phyloP scores from a whole-genome alignment of 768 basidiomycete species.

The Cystobasidium ongulense region DNA sequence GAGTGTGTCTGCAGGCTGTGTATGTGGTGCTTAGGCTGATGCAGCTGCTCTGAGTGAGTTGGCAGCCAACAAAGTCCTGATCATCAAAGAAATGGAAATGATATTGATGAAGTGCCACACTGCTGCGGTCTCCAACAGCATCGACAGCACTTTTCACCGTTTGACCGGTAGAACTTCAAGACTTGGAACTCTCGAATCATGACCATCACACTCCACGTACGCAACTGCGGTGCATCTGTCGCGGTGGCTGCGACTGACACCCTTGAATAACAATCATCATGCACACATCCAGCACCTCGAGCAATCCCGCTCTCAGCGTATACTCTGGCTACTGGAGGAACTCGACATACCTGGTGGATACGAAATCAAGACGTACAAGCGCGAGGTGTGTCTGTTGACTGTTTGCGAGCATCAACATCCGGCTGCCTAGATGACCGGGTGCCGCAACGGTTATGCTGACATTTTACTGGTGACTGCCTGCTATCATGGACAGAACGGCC shows the following conservation, averaged over 20 bases:
- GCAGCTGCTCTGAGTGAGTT: not conserved
- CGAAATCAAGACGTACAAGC: slow-evolving; percentile 45
- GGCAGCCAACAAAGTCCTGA: not conserved
- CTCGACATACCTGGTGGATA: slow-evolving; percentile 48
- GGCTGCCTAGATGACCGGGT: not conserved
- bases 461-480: not conserved
- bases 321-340: slow-evolving; percentile 49
- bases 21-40: not conserved
- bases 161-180: not conserved
- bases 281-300: slow-evolving; percentile 8
- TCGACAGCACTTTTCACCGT: not conserved
- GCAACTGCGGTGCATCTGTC: not conserved
- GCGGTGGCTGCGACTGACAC: not conserved
- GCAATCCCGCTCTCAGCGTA: slow-evolving; percentile 42
- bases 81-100: not conserved
- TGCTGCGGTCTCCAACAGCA: not conserved
- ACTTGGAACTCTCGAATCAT: not conserved
- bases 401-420: slow-evolving; percentile 10
- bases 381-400: not conserved
- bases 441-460: not conserved
- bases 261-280: not conserved
- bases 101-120: not conserved
- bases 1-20: not conserved
- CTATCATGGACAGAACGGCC: slow-evolving; percentile 39
- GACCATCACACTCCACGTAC: not conserved